Percentiles rank a stretch among this genome's conserved stretches.
phyloP scores from a whole-genome alignment of 2,329 filamentous ascomycete genomes.

The Cordyceps tenuipes region DNA sequence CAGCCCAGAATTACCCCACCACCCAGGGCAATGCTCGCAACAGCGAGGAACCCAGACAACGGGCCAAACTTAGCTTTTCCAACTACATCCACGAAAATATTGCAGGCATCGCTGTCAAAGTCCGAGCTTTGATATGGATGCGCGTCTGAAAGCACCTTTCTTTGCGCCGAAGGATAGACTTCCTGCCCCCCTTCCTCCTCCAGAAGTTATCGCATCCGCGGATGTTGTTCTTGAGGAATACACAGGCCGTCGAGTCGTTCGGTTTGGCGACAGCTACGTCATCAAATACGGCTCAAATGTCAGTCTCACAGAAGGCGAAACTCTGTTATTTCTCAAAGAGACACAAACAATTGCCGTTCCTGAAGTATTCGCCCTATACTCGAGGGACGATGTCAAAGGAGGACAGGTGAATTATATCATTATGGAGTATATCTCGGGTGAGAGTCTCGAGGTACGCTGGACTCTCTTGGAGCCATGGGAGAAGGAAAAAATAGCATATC shows the following conservation, averaged over 20 bases:
- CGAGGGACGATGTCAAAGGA: not conserved
- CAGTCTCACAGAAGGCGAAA: constrained; percentile 12
- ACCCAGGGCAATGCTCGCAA: too few species aligned
- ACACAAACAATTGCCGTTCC: not conserved
- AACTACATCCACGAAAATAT: not conserved
- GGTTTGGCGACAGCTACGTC: constrained; percentile 6
- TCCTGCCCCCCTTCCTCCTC: constrained; percentile 1
- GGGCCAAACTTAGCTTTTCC: not conserved
- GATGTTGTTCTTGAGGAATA: constrained; percentile 8
- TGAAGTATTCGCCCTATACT: constrained; percentile 9
- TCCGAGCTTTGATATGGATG: not conserved
- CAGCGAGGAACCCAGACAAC: too few species aligned
- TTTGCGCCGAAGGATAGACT: not conserved
- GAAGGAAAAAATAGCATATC: constrained; percentile 6
- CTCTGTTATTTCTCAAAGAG: constrained; percentile 8
- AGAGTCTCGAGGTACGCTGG: constrained; percentile 9
- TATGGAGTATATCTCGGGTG: constrained; percentile 16
- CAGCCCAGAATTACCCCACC: too few species aligned
- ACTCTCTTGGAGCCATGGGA: constrained; percentile 4
- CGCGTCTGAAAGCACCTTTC: not conserved
- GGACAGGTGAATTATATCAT: constrained; percentile 15
- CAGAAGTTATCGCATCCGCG: not conserved
- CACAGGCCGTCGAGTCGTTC: constrained; percentile 7
- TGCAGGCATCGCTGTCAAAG: not conserved
- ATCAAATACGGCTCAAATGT: constrained; percentile 13